Evolutionary conservation across 805 yeast genomes (phyloP), one percentile per base, ranked within the genome.

Genomic region (Brettanomyces bruxellensis): DNA sequence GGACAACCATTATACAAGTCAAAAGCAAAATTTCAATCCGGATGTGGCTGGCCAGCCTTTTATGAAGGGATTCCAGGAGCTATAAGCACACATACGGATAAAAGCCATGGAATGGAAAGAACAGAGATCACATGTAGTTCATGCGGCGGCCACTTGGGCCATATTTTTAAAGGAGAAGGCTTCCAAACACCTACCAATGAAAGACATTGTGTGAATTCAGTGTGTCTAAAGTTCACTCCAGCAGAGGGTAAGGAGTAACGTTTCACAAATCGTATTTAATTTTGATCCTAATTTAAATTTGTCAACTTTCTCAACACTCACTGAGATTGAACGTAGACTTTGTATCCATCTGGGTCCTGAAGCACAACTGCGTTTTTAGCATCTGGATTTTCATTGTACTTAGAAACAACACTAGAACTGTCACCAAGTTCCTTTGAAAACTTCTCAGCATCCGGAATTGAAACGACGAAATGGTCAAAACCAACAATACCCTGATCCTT

Each of bases 1-100:
- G 73, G 72, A 44, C 69, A 75, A 40, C 95, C 96, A 11, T 67
- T 93, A 30, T 93, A 93, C 64, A 74, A 75, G 49, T 81, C 95
- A 28, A 69, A 73, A 32, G 76, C 96, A 3, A 91, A 93, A 64
- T 93, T 93, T 57, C 81, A 83, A 48, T 79, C 95, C 11, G 88
- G 88, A 45, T 93, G 99, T 64, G 99, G 99, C 3, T 93, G 99
- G 99, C 99, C 99, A 1, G 90, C 96, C 0, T 93, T 93, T 64
- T 91, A 83, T 63, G 84, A 87, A 48, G 96, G 95, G 1, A 69
- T 86, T 37, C 95, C 95, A 0, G 90, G 89, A 0, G 73, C 95
- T 5, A 73, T 93, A 37, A 72, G 64, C 22, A 70, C 83, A 11
- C 65, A 74, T 48, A 72, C 69, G 18, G 99, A 93, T 62, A 56